These are phyloP conservation scores for Orychophragmus violaceus DNA, from an alignment of 345 rosid genomes.

Conservation along the genomic window DNA sequence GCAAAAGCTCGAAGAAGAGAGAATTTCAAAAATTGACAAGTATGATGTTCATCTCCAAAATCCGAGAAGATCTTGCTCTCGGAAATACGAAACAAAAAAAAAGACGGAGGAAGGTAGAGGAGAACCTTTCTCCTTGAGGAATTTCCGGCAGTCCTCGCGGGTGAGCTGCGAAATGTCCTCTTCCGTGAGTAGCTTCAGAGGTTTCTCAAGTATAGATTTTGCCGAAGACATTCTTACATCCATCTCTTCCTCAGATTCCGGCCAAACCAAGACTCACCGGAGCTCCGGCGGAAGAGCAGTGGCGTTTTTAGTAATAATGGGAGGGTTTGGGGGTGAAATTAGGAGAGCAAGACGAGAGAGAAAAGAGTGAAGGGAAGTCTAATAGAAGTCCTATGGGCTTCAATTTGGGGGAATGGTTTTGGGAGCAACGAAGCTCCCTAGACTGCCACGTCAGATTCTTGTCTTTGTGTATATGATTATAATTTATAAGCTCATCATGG, in stretches of 20 bases:
- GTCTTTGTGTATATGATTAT: conserved; percentile 16
- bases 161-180: conserved; percentile 98
- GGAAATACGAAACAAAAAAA: conserved; percentile 16
- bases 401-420: conserved; percentile 26
- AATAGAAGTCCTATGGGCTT: conserved; percentile 12
- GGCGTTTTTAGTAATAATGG: conserved; percentile 33
- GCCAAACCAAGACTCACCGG: not conserved
- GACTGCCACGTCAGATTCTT: conserved; percentile 63
- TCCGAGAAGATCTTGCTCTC: not conserved
- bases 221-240: conserved; percentile 47
- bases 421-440: conserved; percentile 54
- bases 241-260: conserved; percentile 33
- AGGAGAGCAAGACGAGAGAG: not conserved
- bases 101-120: not conserved
- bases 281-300: conserved; percentile 22
- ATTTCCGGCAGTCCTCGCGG: conserved; percentile 92
- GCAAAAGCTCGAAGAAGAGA: not conserved
- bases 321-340: conserved; percentile 14
- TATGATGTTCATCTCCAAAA: not conserved
- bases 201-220: conserved; percentile 69
- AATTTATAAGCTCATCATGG: conserved; percentile 31
- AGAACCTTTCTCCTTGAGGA: conserved; percentile 81
- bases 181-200: conserved; percentile 71
- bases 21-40: not conserved
- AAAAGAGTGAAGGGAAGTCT: not conserved